A percentile compares a stretch with the other conserved stretches of the same genome.
Evolutionary conservation across 225 moss, liverwort and hornwort genomes (phyloP).

Genomic region (Marchantia paleacea): DNA sequence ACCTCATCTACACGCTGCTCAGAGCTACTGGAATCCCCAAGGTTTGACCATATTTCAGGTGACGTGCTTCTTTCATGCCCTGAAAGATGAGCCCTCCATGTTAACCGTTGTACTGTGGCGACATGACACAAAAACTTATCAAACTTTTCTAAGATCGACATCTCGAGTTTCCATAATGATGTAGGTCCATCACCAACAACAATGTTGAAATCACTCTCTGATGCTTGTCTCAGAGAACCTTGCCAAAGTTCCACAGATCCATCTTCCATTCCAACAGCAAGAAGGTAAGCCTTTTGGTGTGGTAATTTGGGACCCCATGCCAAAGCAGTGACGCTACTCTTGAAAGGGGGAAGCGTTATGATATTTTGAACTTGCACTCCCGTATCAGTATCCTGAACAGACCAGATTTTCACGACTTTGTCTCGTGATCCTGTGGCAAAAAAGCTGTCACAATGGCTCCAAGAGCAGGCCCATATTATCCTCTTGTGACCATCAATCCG

Average conservation of each 20-base stretch:
- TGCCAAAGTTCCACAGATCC: constrained; percentile 81
- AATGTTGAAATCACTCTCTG: background rate
- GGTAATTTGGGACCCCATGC: constrained; percentile 65
- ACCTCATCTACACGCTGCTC: background rate
- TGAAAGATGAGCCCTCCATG: constrained; percentile 51
- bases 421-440: constrained; percentile 94
- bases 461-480: constrained; percentile 92
- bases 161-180: constrained; percentile 35
- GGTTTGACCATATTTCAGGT: background rate
- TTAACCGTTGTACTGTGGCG: constrained; percentile 69
- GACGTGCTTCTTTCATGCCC: constrained; percentile 7
- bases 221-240: constrained; percentile 20
- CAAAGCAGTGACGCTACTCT: constrained; percentile 68
- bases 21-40: background rate
- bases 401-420: constrained; percentile 75
- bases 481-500: constrained; percentile 89
- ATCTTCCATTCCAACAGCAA: constrained; percentile 91
- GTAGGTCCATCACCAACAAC: background rate
- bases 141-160: constrained; percentile 45
- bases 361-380: constrained; percentile 48
- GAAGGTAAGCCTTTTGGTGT: constrained; percentile 30
- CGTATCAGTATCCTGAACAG: constrained; percentile 38
- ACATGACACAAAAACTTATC: constrained; percentile 59
- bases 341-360: constrained; percentile 57
- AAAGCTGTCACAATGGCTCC: constrained; percentile 75